A percentile compares a stretch with the other conserved stretches of the same genome.
Conservation (phyloP, 2,329 filamentous ascomycete species). For the Colletotrichum coccodes region DNA sequence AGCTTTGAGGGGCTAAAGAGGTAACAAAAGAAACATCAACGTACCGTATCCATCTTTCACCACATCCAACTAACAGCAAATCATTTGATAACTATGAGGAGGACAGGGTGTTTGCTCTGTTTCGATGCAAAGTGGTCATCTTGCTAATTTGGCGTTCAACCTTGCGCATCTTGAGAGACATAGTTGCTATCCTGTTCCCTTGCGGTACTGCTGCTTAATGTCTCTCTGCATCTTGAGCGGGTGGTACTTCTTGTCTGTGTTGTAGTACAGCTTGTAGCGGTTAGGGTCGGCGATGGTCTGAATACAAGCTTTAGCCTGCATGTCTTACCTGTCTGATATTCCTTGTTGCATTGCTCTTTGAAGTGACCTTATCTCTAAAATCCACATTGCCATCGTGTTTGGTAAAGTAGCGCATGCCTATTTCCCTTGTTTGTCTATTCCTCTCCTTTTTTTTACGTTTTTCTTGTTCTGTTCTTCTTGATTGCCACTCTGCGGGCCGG, state of each 20-base stretch:
- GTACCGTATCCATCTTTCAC: too few species aligned
- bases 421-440: not conserved
- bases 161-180: constrained; percentile 75
- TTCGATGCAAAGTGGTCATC: constrained; percentile 53
- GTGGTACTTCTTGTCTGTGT: constrained; percentile 86
- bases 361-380: constrained; percentile 97
- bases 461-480: not conserved
- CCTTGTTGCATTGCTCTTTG: constrained; percentile 90
- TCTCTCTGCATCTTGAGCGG: constrained; percentile 81
- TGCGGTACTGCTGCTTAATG: constrained; percentile 80
- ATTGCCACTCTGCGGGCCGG: constrained; percentile 20
- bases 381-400: constrained; percentile 84
- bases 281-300: constrained; percentile 71
- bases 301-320: constrained; percentile 94
- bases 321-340: constrained; percentile 95
- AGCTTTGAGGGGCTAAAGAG: too few species aligned
- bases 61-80: too few species aligned
- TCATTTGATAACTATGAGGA: too few species aligned
- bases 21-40: too few species aligned
- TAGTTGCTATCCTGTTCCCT: constrained; percentile 77
- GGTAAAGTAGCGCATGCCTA: constrained; percentile 94
- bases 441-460: constrained; percentile 15
- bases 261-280: constrained; percentile 87
- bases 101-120: too few species aligned
- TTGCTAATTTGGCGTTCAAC: constrained; percentile 69